phyloP scores from a whole-genome alignment of 2,329 filamentous ascomycete genomes.

The Colletotrichum chrysophilum region DNA sequence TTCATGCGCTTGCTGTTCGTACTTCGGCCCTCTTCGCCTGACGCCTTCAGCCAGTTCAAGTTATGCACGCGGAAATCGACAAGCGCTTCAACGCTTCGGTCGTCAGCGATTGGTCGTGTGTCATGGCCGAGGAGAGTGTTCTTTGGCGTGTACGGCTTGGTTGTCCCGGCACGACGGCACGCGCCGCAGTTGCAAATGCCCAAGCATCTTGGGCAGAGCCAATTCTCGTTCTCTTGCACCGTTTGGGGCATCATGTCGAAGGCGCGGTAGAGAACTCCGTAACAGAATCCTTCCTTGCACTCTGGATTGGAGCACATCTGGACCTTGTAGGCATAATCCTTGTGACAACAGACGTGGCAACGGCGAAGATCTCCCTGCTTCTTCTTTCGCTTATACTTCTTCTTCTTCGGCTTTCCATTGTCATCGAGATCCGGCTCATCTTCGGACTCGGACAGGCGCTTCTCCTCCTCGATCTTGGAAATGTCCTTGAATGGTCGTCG shows the following conservation, averaged over 20 bases:
- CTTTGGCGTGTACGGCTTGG: constrained; percentile 82
- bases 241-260: constrained; percentile 89
- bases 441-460: constrained; percentile 54
- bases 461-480: constrained; percentile 61
- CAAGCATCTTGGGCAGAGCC: constrained; percentile 88
- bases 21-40: constrained; percentile 62
- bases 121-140: constrained; percentile 90
- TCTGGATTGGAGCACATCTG: constrained; percentile 74
- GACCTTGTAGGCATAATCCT: constrained; percentile 84
- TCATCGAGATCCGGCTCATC: constrained; percentile 64
- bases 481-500: constrained; percentile 84
- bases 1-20: constrained; percentile 64
- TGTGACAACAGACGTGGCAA: constrained; percentile 85
- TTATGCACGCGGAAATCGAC: constrained; percentile 94
- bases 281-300: constrained; percentile 84
- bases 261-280: constrained; percentile 88
- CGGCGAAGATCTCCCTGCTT: constrained; percentile 60
- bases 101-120: constrained; percentile 87
- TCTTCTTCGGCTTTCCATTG: constrained; percentile 65
- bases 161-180: constrained; percentile 72
- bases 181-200: constrained; percentile 86
- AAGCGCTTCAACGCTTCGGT: constrained; percentile 85
- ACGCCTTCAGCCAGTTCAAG: constrained; percentile 75
- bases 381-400: constrained; percentile 59
- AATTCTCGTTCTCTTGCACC: constrained; percentile 79